Evolutionary conservation across 2,329 filamentous ascomycete genomes (phyloP), one percentile per base, ranked within the genome.

Genomic region (Microascus cirrosus): DNA sequence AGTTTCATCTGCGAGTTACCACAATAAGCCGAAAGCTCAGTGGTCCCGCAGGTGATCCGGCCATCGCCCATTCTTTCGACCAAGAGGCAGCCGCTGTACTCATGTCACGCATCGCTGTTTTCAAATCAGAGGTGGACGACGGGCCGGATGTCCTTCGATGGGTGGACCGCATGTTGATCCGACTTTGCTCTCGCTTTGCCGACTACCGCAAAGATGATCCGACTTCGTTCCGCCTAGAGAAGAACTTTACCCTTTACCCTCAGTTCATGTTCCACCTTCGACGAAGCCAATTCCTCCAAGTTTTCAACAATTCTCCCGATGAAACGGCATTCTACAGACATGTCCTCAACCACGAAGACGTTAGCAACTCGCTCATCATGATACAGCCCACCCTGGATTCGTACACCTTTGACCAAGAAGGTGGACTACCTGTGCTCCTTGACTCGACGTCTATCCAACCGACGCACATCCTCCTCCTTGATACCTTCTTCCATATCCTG

Each of bases 181-280:
- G 94, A 57, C 80, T 99, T 28, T 99, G 94, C 77, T 95, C 93
- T 50, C 84, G 93, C 64, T 99, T 99, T 69, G 94, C 94, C 32
- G 94, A 99, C 72, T 99, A 99, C 71, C 83, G 94, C 62, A 99
- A 99, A 74, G 94, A 99, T 69, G 94, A 99, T 66, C 91, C 94
- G 15, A 95, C 93, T 5, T 97, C 93, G 0, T 99, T 99, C 83
- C 84, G 91, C 39, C 74, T 96, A 62, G 94, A 99, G 73, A 96
- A 96, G 83, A 99, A 99, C 77, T 99, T 99, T 69, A 97, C 93
- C 0, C 81, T 99, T 18, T 99, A 99, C 69, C 94, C 94, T 28
- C 94, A 99, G 70, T 99, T 99, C 75, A 99, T 99, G 94, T 99
- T 99, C 80, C 94, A 99, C 72, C 81, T 99, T 61, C 88, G 94